Conservation (phyloP, 2,329 filamentous ascomycete species). For the Escovopsis sp. region DNA sequence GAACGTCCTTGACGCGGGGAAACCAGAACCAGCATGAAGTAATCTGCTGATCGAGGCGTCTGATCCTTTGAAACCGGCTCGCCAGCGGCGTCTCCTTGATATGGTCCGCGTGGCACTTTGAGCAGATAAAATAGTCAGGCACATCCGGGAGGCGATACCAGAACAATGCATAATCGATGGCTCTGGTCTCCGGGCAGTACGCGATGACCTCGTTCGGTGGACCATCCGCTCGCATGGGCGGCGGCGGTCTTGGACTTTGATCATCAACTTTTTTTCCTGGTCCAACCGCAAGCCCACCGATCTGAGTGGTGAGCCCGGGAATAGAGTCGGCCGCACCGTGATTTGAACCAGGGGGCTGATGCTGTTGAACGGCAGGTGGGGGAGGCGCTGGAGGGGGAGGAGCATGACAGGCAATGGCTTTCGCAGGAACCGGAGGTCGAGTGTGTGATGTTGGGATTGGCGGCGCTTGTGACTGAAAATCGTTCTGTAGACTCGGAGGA, state of each 20-base stretch:
- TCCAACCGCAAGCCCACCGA: slow-evolving; percentile 1
- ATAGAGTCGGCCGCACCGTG: too few relatives aligned
- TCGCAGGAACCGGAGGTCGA: background rate
- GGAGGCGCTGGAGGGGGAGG: background rate
- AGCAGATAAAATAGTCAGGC: slow-evolving; percentile 23
- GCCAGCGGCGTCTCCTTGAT: slow-evolving; percentile 17
- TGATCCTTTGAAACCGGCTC: slow-evolving; percentile 13
- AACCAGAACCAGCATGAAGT: slow-evolving; percentile 17
- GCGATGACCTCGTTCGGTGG: slow-evolving; percentile 10
- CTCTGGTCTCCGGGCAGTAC: slow-evolving; percentile 15
- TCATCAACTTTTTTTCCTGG: background rate
- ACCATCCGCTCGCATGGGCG: slow-evolving; percentile 8
- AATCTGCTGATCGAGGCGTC: slow-evolving; percentile 12
- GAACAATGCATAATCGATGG: slow-evolving; percentile 14
- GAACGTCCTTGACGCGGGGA: slow-evolving; percentile 17
- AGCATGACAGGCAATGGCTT: background rate
- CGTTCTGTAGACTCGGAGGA: background rate
- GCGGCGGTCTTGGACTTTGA: slow-evolving; percentile 1
- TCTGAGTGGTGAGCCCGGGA: slow-evolving; percentile 1
- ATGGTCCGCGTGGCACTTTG: slow-evolving; percentile 24
- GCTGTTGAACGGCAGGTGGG: background rate
- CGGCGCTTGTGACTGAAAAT: background rate
- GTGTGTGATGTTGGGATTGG: background rate
- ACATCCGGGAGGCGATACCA: slow-evolving; percentile 16
- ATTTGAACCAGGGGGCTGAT: background rate